phyloP scores from a whole-genome alignment of 306 rosid species.

The Gillenia trifoliata region DNA sequence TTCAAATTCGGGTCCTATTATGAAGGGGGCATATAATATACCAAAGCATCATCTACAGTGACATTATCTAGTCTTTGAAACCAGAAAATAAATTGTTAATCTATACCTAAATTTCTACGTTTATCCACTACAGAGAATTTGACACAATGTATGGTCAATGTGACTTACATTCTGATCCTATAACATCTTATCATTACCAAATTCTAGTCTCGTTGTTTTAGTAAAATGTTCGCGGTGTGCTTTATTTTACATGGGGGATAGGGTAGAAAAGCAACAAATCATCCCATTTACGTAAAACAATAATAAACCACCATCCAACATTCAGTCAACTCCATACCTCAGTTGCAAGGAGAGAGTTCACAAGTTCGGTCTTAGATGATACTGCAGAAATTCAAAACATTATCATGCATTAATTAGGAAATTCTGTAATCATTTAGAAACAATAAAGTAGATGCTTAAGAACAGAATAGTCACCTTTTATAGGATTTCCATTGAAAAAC shows the following conservation, averaged over 20 bases:
- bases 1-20: neutral
- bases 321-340: conserved; percentile 47
- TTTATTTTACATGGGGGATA: neutral
- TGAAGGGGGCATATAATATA: neutral
- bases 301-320: neutral
- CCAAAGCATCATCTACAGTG: neutral
- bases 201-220: neutral
- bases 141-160: neutral
- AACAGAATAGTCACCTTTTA: conserved; percentile 54
- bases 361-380: conserved; percentile 72
- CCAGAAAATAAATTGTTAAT: neutral
- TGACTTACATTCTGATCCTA: neutral
- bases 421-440: neutral
- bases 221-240: neutral
- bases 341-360: conserved; percentile 76
- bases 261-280: neutral
- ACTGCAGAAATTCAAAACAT: conserved; percentile 50
- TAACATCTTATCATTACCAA: neutral
- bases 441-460: conserved; percentile 6
- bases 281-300: neutral
- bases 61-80: neutral
- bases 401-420: conserved; percentile 1
- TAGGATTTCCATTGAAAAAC: conserved; percentile 71
- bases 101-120: neutral
- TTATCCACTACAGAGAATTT: neutral